Conservation (phyloP, 495 filamentous ascomycete species). For the Bombardia bombarda region DNA sequence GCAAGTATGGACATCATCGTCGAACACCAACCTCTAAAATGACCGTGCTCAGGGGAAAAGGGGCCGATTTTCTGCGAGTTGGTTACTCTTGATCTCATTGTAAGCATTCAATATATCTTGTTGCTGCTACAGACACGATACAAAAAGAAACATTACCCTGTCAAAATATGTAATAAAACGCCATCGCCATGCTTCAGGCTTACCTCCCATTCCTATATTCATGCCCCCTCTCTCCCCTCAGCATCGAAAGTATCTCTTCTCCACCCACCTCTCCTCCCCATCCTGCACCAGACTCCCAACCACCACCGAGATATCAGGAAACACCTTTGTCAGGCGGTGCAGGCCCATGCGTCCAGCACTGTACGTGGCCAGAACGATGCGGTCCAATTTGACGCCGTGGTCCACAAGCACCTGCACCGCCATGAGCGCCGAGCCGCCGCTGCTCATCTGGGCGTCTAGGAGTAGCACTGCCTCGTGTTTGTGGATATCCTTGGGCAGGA, state of each 20-base stretch:
- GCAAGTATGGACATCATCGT: too few species aligned
- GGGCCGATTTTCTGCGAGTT: too few species aligned
- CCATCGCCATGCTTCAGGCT: background rate
- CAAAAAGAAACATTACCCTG: too few species aligned
- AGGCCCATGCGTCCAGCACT: slow-evolving; percentile 46
- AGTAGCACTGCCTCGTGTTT: slow-evolving; percentile 73
- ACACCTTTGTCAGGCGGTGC: slow-evolving; percentile 76
- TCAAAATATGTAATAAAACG: background rate
- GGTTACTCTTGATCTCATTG: too few species aligned
- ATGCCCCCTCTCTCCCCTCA: slow-evolving; percentile 14
- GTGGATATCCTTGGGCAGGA: slow-evolving; percentile 61
- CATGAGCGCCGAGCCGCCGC: slow-evolving; percentile 91
- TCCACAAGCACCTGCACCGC: slow-evolving; percentile 89
- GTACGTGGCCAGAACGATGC: slow-evolving; percentile 48
- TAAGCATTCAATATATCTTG: too few species aligned
- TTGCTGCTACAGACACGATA: too few species aligned
- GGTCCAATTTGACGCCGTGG: slow-evolving; percentile 80
- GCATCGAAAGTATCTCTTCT: slow-evolving; percentile 29
- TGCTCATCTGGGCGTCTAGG: slow-evolving; percentile 88
- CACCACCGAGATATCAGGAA: slow-evolving; percentile 75
- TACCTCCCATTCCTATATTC: background rate
- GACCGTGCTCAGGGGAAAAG: too few species aligned
- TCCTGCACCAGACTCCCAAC: slow-evolving; percentile 56
- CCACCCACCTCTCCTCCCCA: slow-evolving; percentile 30
- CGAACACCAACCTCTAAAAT: too few species aligned